Evolutionary conservation across 108 stramenopile species (phyloP), one percentile per base, ranked within the genome.

Genomic region (Skeletonema grethae): DNA sequence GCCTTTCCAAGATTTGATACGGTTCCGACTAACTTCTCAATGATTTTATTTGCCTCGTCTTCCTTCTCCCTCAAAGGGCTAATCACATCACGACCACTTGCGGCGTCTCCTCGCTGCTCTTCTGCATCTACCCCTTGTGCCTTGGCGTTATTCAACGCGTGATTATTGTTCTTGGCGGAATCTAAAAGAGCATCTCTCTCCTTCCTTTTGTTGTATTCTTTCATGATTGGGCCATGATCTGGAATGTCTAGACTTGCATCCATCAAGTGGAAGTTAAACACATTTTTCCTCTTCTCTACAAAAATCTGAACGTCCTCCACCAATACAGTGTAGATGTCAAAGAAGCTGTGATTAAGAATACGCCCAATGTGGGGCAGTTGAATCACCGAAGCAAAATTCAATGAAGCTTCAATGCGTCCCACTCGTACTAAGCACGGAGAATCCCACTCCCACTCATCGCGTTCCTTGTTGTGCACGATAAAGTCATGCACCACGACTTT

Each of bases 231-330:
- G 11, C 16, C 32, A 39, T 57, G 58, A 72, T 77, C 65, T 10
- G 76, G 81, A 36, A 81, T 73, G 61, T 81, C 75, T 15, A 81
- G 32, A 48, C 63, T 70, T 22, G 62, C 45, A 72, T 81, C 80
- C 30, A 82, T 22, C 53, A 82, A 61, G 62, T 82, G 80, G 38
- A 82, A 82, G 41, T 82, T 82, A 38, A 77, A 77, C 20, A 82
- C 38, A 57, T 82, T 82, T 24, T 55, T 66, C 39, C 80, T 45
- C 32, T 82, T 82, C 48, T 82, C 80, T 13, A 82, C 70, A 56
- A 82, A 82, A 1, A 82, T 75, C 57, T 82, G 80, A 1, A 82
- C 76, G 57, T 82, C 80, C 35, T 75, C 73, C 43, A 77, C 76
- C 46, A 82, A 55, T 11, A 71, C 65, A 0, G 75, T 77, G 57